Conservation (phyloP, 108 stramenopile genomes). For the Fragilaria radians region DNA sequence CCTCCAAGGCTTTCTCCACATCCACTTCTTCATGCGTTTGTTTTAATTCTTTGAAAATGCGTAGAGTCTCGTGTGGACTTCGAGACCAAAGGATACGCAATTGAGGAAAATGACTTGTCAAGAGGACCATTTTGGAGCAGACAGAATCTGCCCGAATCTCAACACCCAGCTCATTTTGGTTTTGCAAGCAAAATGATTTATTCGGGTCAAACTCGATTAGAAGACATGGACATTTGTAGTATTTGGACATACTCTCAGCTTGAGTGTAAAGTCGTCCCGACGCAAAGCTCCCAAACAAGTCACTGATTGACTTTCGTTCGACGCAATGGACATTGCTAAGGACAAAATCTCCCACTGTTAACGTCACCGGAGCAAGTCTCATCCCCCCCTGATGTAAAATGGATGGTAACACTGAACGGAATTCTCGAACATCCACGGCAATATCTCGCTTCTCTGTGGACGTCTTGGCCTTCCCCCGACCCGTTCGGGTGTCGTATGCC, state of each 20-base stretch:
- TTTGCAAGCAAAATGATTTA: conserved; percentile 86
- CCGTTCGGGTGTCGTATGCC: conserved; percentile 71
- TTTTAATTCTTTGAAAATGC: conserved; percentile 85
- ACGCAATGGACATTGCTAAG: conserved; percentile 94
- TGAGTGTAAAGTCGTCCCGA: conserved; percentile 92
- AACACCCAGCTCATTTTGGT: conserved; percentile 63
- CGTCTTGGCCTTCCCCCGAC: conserved; percentile 42
- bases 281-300: conserved; percentile 90
- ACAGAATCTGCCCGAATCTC: conserved; percentile 82
- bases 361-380: conserved; percentile 82
- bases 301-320: conserved; percentile 93
- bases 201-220: conserved; percentile 93
- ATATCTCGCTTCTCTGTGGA: conserved; percentile 59
- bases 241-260: conserved; percentile 87
- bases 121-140: conserved; percentile 78
- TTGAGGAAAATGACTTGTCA: conserved; percentile 86
- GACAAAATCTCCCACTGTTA: conserved; percentile 95
- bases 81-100: conserved; percentile 92
- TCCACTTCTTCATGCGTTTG: conserved; percentile 80
- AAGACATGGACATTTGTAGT: conserved; percentile 85
- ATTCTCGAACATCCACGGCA: conserved; percentile 96
- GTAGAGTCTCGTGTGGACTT: conserved; percentile 87
- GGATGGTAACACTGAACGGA: conserved; percentile 92
- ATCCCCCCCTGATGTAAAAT: conserved; percentile 92
- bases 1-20: conserved; percentile 71